Evolutionary conservation across 2,329 filamentous ascomycete species (phyloP).

Genomic region (Diplodia scrobiculata): DNA sequence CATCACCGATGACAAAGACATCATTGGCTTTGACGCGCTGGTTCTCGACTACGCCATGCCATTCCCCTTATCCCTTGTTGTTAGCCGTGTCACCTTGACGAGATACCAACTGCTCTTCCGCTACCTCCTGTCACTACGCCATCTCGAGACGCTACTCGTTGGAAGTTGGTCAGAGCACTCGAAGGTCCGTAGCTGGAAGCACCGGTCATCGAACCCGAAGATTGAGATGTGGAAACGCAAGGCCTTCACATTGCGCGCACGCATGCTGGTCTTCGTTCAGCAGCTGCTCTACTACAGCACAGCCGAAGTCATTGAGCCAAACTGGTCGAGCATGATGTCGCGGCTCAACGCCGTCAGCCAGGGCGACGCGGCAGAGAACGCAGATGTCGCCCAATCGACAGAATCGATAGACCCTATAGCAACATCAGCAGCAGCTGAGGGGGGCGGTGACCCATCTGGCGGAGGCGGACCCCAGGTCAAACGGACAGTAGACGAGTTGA

Average conservation of each 20-base stretch:
- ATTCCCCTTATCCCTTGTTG: conserved; percentile 92
- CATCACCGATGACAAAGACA: conserved; percentile 77
- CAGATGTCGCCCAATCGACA: conserved; percentile 29
- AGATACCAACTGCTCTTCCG: conserved; percentile 95
- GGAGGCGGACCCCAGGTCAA: conserved; percentile 55
- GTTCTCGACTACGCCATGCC: conserved; percentile 94
- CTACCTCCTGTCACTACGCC: conserved; percentile 84
- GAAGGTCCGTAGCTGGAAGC: conserved; percentile 77
- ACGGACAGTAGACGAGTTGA: conserved; percentile 91
- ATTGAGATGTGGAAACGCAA: conserved; percentile 91
- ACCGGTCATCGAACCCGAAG: conserved; percentile 69
- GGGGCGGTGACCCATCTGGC: conserved; percentile 30
- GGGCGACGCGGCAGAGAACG: conserved; percentile 43
- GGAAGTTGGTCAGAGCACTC: conserved; percentile 89
- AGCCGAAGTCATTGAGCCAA: conserved; percentile 94
- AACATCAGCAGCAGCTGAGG: conserved; percentile 29
- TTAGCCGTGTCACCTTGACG: conserved; percentile 94
- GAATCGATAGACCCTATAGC: conserved; percentile 1
- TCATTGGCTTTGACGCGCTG: conserved; percentile 85
- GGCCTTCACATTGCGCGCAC: conserved; percentile 85
- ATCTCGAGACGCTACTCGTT: conserved; percentile 84
- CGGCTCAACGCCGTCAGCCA: conserved; percentile 63
- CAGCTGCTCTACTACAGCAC: conserved; percentile 97
- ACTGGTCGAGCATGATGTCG: conserved; percentile 94
- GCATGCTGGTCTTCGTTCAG: conserved; percentile 97